Evolutionary conservation across 352 stramenopile genomes (phyloP).

Genomic region (Pythium folliculosum): DNA sequence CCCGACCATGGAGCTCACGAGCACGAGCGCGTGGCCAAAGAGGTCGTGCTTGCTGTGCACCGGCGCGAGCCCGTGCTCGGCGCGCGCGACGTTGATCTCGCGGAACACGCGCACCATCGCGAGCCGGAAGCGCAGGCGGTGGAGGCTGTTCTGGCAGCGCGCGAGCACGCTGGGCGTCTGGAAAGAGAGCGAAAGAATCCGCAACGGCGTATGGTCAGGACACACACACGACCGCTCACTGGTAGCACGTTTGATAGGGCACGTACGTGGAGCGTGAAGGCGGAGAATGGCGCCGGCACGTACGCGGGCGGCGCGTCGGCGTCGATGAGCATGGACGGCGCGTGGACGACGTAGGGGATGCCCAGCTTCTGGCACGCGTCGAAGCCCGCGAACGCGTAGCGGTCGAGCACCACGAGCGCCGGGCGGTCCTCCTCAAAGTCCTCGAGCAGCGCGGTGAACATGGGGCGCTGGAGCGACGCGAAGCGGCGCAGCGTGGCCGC

Average conservation of each 20-base stretch:
- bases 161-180: constrained; percentile 75
- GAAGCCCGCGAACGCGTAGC: constrained; percentile 83
- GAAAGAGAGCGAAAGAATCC: constrained; percentile 8
- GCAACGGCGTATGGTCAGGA: too few relatives aligned
- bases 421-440: constrained; percentile 68
- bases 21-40: constrained; percentile 60
- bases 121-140: constrained; percentile 75
- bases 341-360: constrained; percentile 83
- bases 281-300: constrained; percentile 80
- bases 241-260: too few relatives aligned
- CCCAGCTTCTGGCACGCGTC: constrained; percentile 61
- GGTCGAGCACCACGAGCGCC: constrained; percentile 70
- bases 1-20: constrained; percentile 84
- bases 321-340: constrained; percentile 77
- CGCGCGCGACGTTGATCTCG: constrained; percentile 61
- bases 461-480: constrained; percentile 77
- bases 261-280: constrained; percentile 73
- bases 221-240: background rate
- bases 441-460: constrained; percentile 61
- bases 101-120: constrained; percentile 61
- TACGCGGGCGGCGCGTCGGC: constrained; percentile 84
- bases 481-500: constrained; percentile 67
- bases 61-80: constrained; percentile 47
- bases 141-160: constrained; percentile 78
- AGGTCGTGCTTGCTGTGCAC: constrained; percentile 59